Conservation (phyloP, 768 basidiomycete genomes). For the Coprinopsis sp. region DNA sequence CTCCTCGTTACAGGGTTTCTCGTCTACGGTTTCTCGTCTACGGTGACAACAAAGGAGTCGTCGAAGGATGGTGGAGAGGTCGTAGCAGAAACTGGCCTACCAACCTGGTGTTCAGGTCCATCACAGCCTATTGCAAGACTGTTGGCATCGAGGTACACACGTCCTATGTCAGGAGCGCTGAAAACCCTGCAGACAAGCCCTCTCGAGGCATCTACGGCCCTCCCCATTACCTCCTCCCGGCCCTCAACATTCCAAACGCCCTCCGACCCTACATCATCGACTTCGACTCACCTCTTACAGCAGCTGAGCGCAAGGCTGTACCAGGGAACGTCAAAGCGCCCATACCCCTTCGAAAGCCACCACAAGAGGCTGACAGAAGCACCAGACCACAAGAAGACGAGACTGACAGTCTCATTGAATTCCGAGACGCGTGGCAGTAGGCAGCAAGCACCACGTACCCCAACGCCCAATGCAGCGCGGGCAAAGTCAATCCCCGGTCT, state of each 20-base stretch:
- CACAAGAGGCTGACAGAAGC: too few relatives aligned
- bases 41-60: slow-evolving; percentile 31
- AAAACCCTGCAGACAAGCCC: slow-evolving; percentile 34
- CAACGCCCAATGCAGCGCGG: too few relatives aligned
- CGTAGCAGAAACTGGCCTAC: slow-evolving; percentile 23
- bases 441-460: not conserved
- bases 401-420: slow-evolving; percentile 16
- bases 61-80: slow-evolving; percentile 32
- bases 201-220: slow-evolving; percentile 28
- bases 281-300: slow-evolving; percentile 17
- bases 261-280: slow-evolving; percentile 23
- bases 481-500: too few relatives aligned
- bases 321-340: slow-evolving; percentile 20
- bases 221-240: slow-evolving; percentile 23
- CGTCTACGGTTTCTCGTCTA: too few relatives aligned
- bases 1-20: too few relatives aligned
- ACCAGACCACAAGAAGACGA: slow-evolving; percentile 9
- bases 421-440: not conserved
- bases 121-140: slow-evolving; percentile 20
- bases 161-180: slow-evolving; percentile 26
- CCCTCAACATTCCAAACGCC: slow-evolving; percentile 20
- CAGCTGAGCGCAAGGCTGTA: not conserved
- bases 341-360: slow-evolving; percentile 21
- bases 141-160: slow-evolving; percentile 19
- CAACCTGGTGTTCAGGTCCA: slow-evolving; percentile 23